Evolutionary conservation across 495 filamentous ascomycete genomes (phyloP).

Genomic region (Wilcoxina mikolae): DNA sequence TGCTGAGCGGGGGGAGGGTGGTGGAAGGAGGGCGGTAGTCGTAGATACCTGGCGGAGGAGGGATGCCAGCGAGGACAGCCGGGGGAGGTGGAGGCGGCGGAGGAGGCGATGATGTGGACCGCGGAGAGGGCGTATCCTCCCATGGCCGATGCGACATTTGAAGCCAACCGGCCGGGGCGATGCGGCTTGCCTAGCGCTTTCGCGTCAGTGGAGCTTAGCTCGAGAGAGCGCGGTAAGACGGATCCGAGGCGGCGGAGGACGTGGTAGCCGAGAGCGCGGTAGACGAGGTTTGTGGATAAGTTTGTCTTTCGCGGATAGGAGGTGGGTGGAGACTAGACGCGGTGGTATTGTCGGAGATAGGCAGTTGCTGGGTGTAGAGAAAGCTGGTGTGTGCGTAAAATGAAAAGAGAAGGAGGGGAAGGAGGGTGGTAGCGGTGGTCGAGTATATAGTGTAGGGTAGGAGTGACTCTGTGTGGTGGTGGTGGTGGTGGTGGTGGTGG

Average conservation of each 20-base stretch:
- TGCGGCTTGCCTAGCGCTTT: too few relatives aligned
- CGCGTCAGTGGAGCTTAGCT: too few relatives aligned
- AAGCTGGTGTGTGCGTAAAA: background rate
- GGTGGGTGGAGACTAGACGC: background rate
- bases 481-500: too few relatives aligned
- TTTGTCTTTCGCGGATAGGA: background rate
- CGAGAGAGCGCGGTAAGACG: too few relatives aligned
- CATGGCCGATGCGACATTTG: background rate
- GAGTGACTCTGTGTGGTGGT: too few relatives aligned
- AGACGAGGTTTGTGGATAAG: background rate
- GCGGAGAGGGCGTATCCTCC: background rate
- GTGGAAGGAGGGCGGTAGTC: background rate
- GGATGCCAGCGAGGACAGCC: background rate
- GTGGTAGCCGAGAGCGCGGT: background rate
- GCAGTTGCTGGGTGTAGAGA: background rate
- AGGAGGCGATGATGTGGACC: background rate
- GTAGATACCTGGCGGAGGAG: background rate
- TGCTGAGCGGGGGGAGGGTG: background rate
- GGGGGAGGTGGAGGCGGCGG: background rate
- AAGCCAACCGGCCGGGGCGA: too few relatives aligned
- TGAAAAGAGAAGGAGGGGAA: background rate
- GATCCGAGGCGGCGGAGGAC: background rate
- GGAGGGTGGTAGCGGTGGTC: background rate
- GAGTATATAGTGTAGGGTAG: too few relatives aligned
- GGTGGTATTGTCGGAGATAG: background rate